Evolutionary conservation across 2,329 filamentous ascomycete species (phyloP), one percentile per base, ranked within the genome.

Genomic region (Dactylellina haptotyla): DNA sequence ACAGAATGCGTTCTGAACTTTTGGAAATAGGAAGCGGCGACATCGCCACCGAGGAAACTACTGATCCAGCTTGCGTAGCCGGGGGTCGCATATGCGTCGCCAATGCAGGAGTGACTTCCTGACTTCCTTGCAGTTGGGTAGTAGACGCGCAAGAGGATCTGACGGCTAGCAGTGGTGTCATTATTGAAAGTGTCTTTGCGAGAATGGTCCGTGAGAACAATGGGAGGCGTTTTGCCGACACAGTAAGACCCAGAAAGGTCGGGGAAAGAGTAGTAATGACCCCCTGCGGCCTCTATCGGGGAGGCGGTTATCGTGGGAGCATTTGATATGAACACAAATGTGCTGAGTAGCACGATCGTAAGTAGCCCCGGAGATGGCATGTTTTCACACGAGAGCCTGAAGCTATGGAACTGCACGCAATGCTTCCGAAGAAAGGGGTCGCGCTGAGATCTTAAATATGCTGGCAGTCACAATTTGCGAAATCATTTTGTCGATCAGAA

Each of bases 261-360:
- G 14, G 65, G 65, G 48, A 70, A 62, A 32, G 56, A 70, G 43
- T 56, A 70, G 16, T n/a, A n/a, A n/a, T n/a, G n/a, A n/a, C n/a
- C n/a, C n/a, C n/a, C n/a, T n/a, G n/a, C n/a, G n/a, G n/a, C n/a
- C n/a, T n/a, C n/a, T n/a, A n/a, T n/a, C n/a, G n/a, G n/a, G n/a
- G n/a, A n/a, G n/a, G n/a, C n/a, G n/a, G n/a, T n/a, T n/a, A n/a
- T n/a, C n/a, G n/a, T n/a, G n/a, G n/a, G n/a, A n/a, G n/a, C n/a
- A n/a, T n/a, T n/a, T n/a, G n/a, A n/a, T n/a, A n/a, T n/a, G n/a
- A n/a, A n/a, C n/a, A n/a, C n/a, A n/a, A n/a, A n/a, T n/a, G n/a
- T n/a, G n/a, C n/a, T n/a, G n/a, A n/a, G n/a, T n/a, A n/a, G n/a
- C n/a, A n/a, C n/a, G n/a, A n/a, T n/a, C n/a, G n/a, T n/a, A n/a